Base-by-base conservation (phyloP, 2,329 filamentous ascomycete species). In the Colletotrichum viniferum region DNA sequence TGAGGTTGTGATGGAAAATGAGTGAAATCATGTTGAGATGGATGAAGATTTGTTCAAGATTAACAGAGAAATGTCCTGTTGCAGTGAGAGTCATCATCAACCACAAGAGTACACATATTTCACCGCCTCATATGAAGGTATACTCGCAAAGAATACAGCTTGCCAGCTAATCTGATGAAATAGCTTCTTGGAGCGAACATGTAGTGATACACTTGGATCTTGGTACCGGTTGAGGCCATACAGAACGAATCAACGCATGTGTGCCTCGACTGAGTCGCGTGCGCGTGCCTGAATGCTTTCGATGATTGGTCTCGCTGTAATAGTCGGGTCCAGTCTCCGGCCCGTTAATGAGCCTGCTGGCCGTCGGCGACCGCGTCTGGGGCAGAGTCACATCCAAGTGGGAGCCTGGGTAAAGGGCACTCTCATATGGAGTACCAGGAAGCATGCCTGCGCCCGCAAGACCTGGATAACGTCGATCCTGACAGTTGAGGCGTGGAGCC, bases 281-380 rank as follows among this genome's bases (percentile, higher is more conserved):
- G n/a, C n/a, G 43, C 18, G 43, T 48, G n/a, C n/a, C 10, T 12
- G 43, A 21, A 48, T 13, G n/a, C 10, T 7, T 3, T 48, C 10
- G 18, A 48, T 21, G 43, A 21, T 48, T 48, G 43, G 43, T 12
- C 5, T 21, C 5, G 43, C 43, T 48, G 18, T 21, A 13, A 48
- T 21, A n/a, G 18, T 48, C 43, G 43, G 10, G 5, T 48, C 43
- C 43, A 48, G 10, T 7, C 2, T 21, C 43, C 43, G 43, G 43
- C 43, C 43, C n/a, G 43, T 48, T 0, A 6, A 48, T 1, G 43
- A n/a, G 10, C n/a, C 43, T 21, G 43, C 10, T 48, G 43, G 43
- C 43, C 43, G 43, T n/a, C 43, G 43, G 43, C 43, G 43, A 48
- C 43, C 43, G n/a, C 84, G 18, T 26, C 55, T 18, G 7, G 26